A percentile compares a stretch with the other conserved stretches of the same genome.
These are phyloP conservation scores for Parathielavia hyrcaniae DNA, from an alignment of 495 filamentous ascomycete species.

Conservation along the genomic window DNA sequence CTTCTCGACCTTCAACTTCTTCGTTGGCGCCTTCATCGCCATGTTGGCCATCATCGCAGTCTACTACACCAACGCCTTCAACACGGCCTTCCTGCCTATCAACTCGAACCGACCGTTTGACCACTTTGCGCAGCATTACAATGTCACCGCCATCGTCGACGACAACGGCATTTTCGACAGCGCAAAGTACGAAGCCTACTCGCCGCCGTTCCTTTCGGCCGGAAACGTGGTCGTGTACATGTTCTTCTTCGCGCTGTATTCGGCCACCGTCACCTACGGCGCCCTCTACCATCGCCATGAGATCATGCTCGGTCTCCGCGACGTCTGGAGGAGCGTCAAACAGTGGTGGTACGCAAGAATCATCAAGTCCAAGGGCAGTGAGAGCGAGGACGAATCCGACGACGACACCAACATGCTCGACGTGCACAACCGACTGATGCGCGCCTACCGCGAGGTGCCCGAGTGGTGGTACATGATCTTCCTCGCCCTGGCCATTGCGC, in stretches of 20 bases:
- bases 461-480: conserved; percentile 41
- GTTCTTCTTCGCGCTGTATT: conserved; percentile 40
- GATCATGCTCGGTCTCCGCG: conserved; percentile 35
- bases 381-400: conserved; percentile 4
- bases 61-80: conserved; percentile 38
- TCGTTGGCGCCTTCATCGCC: conserved; percentile 30
- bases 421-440: conserved; percentile 40
- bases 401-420: conserved; percentile 28
- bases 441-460: conserved; percentile 36
- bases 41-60: conserved; percentile 31
- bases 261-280: conserved; percentile 36
- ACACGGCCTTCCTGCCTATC: conserved; percentile 37
- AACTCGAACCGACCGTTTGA: conserved; percentile 39
- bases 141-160: conserved; percentile 34
- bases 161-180: conserved; percentile 35
- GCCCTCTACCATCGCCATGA: conserved; percentile 39
- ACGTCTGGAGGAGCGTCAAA: conserved; percentile 29
- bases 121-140: conserved; percentile 35
- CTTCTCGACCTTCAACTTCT: conserved; percentile 41
- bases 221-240: conserved; percentile 33
- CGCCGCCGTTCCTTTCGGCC: conserved; percentile 38
- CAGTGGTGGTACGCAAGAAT: not conserved
- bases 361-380: not conserved
- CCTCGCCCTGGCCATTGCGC: conserved; percentile 29
- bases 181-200: conserved; percentile 35